Conservation (phyloP, 768 basidiomycete genomes). For the Lenzites betulinus region DNA sequence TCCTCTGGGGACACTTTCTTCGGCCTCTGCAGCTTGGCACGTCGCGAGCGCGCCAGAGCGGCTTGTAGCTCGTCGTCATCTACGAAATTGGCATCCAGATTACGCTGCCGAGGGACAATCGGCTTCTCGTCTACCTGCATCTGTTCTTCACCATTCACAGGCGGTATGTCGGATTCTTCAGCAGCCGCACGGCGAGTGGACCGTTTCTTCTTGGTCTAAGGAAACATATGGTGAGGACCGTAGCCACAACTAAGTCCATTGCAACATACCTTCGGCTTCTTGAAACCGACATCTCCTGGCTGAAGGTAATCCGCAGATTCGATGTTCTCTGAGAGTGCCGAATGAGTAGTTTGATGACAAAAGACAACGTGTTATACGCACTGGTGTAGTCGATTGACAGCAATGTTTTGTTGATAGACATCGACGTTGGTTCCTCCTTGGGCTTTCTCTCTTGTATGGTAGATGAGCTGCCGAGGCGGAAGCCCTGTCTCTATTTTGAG, state of each 20-base stretch:
- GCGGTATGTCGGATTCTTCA: constrained; percentile 50
- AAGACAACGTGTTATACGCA: constrained; percentile 43
- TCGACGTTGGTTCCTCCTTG: constrained; percentile 50
- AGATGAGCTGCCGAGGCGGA: constrained; percentile 74
- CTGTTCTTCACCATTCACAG: constrained; percentile 45
- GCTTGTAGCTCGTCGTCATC: constrained; percentile 99
- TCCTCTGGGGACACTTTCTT: constrained; percentile 84
- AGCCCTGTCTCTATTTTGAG: constrained; percentile 55
- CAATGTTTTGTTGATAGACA: constrained; percentile 76
- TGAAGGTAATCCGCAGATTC: constrained; percentile 86
- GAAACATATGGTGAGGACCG: background rate
- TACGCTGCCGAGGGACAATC: constrained; percentile 63
- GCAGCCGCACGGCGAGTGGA: constrained; percentile 61
- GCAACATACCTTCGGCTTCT: constrained; percentile 79
- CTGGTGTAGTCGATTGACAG: constrained; percentile 89
- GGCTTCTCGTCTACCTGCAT: constrained; percentile 86
- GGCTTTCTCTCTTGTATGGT: constrained; percentile 37
- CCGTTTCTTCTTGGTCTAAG: constrained; percentile 91
- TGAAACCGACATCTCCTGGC: constrained; percentile 93
- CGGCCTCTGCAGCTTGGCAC: constrained; percentile 74
- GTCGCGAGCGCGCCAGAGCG: constrained; percentile 82
- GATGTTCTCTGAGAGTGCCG: constrained; percentile 64
- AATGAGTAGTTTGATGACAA: background rate
- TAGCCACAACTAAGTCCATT: background rate
- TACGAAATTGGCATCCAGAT: constrained; percentile 87